Conservation (phyloP, 345 rosid species). For the Corchorus olitorius region DNA sequence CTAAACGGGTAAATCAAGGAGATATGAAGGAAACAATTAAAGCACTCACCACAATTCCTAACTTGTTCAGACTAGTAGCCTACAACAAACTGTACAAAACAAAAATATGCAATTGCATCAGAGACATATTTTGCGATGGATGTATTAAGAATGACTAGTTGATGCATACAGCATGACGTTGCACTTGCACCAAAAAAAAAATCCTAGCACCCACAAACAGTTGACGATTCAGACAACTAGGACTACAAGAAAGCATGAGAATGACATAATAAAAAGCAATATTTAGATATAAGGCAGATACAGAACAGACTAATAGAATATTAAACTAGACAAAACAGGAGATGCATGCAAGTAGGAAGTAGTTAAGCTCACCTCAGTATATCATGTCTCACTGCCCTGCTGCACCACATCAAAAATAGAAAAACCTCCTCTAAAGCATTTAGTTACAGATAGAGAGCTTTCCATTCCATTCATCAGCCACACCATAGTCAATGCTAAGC, state of each 20-base stretch:
- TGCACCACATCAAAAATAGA: constrained; percentile 27
- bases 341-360: neutral
- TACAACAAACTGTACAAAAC: neutral
- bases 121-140: too few relatives aligned
- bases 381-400: constrained; percentile 30
- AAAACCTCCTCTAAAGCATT: constrained; percentile 22
- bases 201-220: constrained; percentile 14
- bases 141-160: neutral
- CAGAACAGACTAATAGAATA: neutral
- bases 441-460: constrained; percentile 81
- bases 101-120: neutral
- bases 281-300: neutral
- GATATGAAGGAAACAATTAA: neutral
- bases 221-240: neutral
- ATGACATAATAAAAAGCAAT: constrained; percentile 2
- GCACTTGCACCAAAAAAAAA: neutral
- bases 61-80: neutral
- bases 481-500: constrained; percentile 95
- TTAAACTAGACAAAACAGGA: neutral
- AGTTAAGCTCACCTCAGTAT: constrained; percentile 35
- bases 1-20: too few relatives aligned
- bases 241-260: constrained; percentile 2
- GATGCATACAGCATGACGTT: neutral
- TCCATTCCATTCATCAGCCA: constrained; percentile 71
- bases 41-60: neutral